Base-by-base conservation (phyloP, 2,329 filamentous ascomycete genomes). In the Westerdykella aurantiaca region DNA sequence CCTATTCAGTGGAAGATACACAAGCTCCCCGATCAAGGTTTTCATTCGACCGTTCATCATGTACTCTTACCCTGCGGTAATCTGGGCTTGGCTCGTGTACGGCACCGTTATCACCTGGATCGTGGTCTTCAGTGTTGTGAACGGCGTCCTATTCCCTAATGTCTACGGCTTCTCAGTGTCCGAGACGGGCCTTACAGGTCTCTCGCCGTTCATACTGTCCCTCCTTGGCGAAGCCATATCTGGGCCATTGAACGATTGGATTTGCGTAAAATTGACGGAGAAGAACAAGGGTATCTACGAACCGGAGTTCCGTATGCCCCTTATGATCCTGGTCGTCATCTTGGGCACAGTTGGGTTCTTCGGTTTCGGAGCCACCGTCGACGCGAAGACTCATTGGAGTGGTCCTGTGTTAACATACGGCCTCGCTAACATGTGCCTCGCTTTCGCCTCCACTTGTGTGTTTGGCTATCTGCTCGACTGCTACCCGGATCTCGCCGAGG, bases 381-480 rank as follows among this genome's bases (percentile, higher is more conserved):
- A 51, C 23, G 34, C 46, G 23, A 29, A 47, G 4, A 51, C 49
- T 13, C 72, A 75, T 49, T 76, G 73, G 73, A 55, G 54, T 18
- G 72, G 72, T 1, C 73, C 73, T 0, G 42, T 45, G 3, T 10
- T 47, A 5, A 39, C 37, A 70, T 75, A 4, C 53, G 73, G 74
- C 1, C 55, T 76, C 10, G 72, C 72, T 5, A 75, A 75, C 49
- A 71, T 75, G 67, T 69, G 72, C 71, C 31, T 46, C 25, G 41
- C 38, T 4, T 72, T 75, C 46, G 65, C 70, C 0, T 69, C 69
- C 34, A 70, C 72, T 0, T 74, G 71, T 38, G 71, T 75, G 5
- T 75, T 76, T 50, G 73, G 73, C 10, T 77, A 77, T 46, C 66
- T 77, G 14, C 65, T 76, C 38, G 74, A 77, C 53, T 67, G 68